phyloP scores from a whole-genome alignment of 2,329 filamentous ascomycete species.

The Cucurbitaria berberidis region DNA sequence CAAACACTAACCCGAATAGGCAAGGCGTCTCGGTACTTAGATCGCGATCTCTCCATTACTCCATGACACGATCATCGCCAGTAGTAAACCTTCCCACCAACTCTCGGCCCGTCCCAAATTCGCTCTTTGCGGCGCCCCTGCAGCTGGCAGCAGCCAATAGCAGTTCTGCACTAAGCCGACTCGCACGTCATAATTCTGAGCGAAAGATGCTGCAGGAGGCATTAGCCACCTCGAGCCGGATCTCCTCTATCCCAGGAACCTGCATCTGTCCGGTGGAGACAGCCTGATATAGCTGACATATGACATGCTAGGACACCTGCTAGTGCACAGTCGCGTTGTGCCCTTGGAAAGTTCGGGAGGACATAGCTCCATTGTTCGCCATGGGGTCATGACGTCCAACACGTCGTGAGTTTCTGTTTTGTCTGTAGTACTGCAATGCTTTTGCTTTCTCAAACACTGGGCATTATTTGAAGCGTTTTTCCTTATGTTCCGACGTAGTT shows the following conservation, averaged over 20 bases:
- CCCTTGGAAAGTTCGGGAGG: constrained; percentile 28
- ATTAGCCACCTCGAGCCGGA: constrained; percentile 31
- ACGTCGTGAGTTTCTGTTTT: constrained; percentile 18
- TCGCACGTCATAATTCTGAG: constrained; percentile 29
- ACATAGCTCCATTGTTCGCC: constrained; percentile 25
- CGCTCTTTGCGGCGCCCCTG: constrained; percentile 27
- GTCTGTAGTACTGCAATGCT: constrained; percentile 29
- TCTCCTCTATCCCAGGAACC: constrained; percentile 35
- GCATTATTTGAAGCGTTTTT: constrained; percentile 20
- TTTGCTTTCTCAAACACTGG: constrained; percentile 12
- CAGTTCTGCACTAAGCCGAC: constrained; percentile 13
- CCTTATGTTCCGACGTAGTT: constrained; percentile 43
- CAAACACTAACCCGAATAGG: constrained; percentile 18
- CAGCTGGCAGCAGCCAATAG: constrained; percentile 25
- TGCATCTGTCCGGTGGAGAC: constrained; percentile 24
- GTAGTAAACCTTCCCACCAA: constrained; percentile 8
- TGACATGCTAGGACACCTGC: constrained; percentile 27
- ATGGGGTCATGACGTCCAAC: constrained; percentile 31
- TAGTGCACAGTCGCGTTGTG: constrained; percentile 31
- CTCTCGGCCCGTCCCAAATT: constrained; percentile 31
- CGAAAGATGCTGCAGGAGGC: constrained; percentile 27
- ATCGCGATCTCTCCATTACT: constrained; percentile 36
- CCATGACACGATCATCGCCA: constrained; percentile 39
- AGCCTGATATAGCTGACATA: constrained; percentile 32
- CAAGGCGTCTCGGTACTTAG: constrained; percentile 19